phyloP scores from a whole-genome alignment of 2,329 filamentous ascomycete species.

The Diaporthe destruens region DNA sequence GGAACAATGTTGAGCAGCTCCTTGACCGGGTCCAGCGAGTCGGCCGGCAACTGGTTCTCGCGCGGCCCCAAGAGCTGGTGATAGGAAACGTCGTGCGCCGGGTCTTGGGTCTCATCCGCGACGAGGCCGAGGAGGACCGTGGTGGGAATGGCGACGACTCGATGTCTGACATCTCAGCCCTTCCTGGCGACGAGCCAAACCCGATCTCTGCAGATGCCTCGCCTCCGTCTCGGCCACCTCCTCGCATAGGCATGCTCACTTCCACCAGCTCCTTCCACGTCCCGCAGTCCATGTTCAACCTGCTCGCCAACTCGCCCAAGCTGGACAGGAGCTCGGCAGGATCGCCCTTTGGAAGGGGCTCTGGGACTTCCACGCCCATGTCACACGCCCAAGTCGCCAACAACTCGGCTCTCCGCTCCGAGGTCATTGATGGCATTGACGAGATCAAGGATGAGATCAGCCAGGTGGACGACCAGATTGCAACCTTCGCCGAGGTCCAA shows the following conservation, averaged over 20 bases:
- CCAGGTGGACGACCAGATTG: constrained; percentile 93
- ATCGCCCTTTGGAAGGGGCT: constrained; percentile 63
- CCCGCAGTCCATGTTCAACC: constrained; percentile 86
- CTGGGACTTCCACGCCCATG: constrained; percentile 51
- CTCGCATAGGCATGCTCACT: constrained; percentile 60
- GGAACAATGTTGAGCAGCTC: constrained; percentile 81
- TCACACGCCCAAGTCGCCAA: constrained; percentile 56
- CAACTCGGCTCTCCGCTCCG: constrained; percentile 81
- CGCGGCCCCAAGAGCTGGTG: constrained; percentile 90
- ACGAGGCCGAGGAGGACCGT: constrained; percentile 86
- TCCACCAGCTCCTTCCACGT: constrained; percentile 74
- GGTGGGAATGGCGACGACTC: constrained; percentile 74
- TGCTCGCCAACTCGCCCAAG: constrained; percentile 79
- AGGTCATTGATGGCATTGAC: constrained; percentile 92
- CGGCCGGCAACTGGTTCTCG: constrained; percentile 81
- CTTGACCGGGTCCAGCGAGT: constrained; percentile 84
- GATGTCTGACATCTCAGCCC: constrained; percentile 59
- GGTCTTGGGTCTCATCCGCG: constrained; percentile 89
- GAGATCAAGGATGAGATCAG: constrained; percentile 97
- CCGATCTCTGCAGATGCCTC: constrained; percentile 37
- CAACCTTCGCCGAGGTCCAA: constrained; percentile 87
- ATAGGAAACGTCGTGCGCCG: constrained; percentile 95
- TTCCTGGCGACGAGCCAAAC: constrained; percentile 41
- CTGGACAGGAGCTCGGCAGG: constrained; percentile 54
- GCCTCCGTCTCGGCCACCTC: constrained; percentile 55